Evolutionary conservation across 768 basidiomycete genomes (phyloP).

Genomic region (Imleria badia): DNA sequence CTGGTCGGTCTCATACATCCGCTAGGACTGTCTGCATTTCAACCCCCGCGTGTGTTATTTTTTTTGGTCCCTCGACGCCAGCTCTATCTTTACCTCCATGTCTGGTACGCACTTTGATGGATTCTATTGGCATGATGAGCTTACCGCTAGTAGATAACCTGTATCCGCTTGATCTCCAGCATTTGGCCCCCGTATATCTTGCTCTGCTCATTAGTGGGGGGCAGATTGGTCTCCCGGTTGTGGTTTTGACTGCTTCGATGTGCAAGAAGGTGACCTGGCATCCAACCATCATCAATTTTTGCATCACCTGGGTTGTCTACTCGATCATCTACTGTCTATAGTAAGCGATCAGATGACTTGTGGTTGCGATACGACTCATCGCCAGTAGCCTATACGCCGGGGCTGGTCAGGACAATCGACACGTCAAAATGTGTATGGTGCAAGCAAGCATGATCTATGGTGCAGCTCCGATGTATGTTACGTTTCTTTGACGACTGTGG

Average conservation of each 20-base stretch:
- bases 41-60: not conserved
- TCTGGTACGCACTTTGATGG: constrained; percentile 12
- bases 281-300: constrained; percentile 57
- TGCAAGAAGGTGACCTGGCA: constrained; percentile 45
- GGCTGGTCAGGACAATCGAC: constrained; percentile 20
- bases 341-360: constrained; percentile 36
- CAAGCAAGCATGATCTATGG: constrained; percentile 57
- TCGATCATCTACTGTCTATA: constrained; percentile 50
- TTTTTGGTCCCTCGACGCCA: not conserved
- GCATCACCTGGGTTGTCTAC: constrained; percentile 54
- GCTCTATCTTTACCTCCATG: not conserved
- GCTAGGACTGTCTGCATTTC: not conserved
- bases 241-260: constrained; percentile 45
- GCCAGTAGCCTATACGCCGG: constrained; percentile 36
- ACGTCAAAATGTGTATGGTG: constrained; percentile 40
- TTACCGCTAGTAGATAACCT: constrained; percentile 4
- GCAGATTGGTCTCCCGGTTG: constrained; percentile 49
- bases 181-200: constrained; percentile 42
- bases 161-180: constrained; percentile 23
- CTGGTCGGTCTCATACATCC: constrained; percentile 1
- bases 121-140: not conserved
- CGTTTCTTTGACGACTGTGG: not conserved
- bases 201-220: constrained; percentile 51
- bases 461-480: constrained; percentile 50
- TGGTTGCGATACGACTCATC: constrained; percentile 7